These are phyloP conservation scores for Toxoplasma gondii DNA, from an alignment of 169 alveolate genomes.

Conservation along the genomic window DNA sequence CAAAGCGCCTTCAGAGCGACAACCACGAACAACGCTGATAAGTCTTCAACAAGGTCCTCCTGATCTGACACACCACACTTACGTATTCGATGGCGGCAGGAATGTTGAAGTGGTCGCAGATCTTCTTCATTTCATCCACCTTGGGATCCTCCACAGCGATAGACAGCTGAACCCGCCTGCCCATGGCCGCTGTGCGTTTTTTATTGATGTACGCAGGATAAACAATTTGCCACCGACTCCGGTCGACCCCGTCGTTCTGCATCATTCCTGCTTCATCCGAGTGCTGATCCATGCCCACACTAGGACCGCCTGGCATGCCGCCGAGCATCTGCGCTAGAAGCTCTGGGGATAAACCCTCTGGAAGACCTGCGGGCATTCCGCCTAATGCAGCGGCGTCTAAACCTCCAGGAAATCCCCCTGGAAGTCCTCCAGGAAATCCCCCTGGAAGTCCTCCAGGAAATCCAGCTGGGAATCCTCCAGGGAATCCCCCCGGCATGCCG, in stretches of 20 bases:
- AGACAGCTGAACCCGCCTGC: not conserved
- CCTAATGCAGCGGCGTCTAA: not conserved
- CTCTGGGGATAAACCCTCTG: constrained; percentile 39
- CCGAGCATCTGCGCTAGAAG: constrained; percentile 49
- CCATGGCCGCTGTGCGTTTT: constrained; percentile 22
- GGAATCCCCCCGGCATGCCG: not conserved
- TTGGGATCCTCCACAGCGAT: constrained; percentile 48
- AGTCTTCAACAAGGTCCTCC: no score
- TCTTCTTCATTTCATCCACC: constrained; percentile 41
- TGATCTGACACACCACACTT: not conserved
- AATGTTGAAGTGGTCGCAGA: constrained; percentile 31
- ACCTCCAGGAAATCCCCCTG: not conserved
- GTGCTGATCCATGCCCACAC: not conserved
- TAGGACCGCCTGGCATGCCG: not conserved
- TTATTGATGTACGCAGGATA: constrained; percentile 46
- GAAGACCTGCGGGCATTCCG: not conserved
- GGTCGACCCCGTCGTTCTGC: constrained; percentile 44
- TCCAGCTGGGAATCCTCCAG: not conserved
- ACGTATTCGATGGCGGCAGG: constrained; percentile 39
- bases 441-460: not conserved
- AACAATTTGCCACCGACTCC: constrained; percentile 38
- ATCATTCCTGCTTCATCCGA: not conserved
- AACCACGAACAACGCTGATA: no score
- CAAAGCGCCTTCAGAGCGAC: no score
- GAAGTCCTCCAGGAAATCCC: not conserved